These are phyloP conservation scores for Solanum infundibuliforme DNA, from an alignment of 257 asterid species.

Conservation along the genomic window DNA sequence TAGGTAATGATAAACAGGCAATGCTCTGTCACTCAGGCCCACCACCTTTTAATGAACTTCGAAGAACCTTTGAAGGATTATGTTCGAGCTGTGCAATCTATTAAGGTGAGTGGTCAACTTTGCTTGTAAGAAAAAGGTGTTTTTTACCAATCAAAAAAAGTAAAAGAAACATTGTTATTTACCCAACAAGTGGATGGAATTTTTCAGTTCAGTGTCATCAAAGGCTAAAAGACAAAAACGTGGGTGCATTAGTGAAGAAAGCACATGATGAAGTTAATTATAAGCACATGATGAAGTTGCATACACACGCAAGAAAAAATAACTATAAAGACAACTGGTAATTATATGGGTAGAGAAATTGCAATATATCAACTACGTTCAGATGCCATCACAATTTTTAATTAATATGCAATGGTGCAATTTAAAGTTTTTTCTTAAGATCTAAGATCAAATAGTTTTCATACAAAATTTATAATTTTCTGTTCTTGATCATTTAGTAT, in stretches of 20 bases:
- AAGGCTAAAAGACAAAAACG: neutral
- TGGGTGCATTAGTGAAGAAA: neutral
- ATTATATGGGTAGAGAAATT: neutral
- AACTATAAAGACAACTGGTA: neutral
- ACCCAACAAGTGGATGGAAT: neutral
- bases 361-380: neutral
- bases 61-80: constrained; percentile 96
- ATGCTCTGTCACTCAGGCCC: constrained; percentile 46
- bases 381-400: neutral
- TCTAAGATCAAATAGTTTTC: neutral
- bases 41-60: constrained; percentile 84
- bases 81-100: constrained; percentile 94
- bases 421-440: neutral
- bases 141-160: neutral
- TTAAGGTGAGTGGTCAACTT: constrained; percentile 49
- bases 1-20: neutral
- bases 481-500: neutral
- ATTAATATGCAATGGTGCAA: neutral
- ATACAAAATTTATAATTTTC: neutral
- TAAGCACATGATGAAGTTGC: neutral
- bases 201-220: neutral
- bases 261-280: neutral
- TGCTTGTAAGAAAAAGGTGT: neutral
- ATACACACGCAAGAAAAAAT: neutral
- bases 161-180: neutral